Conservation (phyloP, 805 yeast species). For the Yarrowia sp. region DNA sequence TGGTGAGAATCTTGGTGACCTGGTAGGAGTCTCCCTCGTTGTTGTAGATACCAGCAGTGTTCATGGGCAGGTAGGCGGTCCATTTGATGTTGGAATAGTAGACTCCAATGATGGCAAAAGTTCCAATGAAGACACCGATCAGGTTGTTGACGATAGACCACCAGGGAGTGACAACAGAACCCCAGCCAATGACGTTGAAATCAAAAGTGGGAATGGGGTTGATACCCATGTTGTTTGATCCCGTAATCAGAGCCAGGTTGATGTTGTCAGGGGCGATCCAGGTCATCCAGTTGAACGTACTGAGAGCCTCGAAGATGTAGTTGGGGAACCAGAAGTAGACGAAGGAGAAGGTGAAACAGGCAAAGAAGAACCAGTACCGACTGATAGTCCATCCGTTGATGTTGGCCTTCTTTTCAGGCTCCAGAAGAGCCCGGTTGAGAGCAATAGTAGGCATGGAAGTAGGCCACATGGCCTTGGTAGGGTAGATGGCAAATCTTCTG, state of each 20-base stretch:
- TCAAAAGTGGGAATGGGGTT: conserved; percentile 55
- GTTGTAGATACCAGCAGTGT: conserved; percentile 59
- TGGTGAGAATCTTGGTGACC: conserved; percentile 55
- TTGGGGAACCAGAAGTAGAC: conserved; percentile 73
- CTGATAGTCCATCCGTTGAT: conserved; percentile 68
- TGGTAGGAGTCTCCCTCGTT: conserved; percentile 59
- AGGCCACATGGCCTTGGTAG: conserved; percentile 56
- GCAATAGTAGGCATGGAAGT: conserved; percentile 63
- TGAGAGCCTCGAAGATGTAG: conserved; percentile 65
- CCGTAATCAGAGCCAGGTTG: conserved; percentile 66
- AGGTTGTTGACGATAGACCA: conserved; percentile 38
- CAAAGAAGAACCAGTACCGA: conserved; percentile 59
- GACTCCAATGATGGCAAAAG: conserved; percentile 55
- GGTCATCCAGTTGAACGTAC: conserved; percentile 67
- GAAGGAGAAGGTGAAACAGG: conserved; percentile 54
- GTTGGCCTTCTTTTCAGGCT: conserved; percentile 53
- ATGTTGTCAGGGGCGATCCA: conserved; percentile 65
- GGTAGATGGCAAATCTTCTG: conserved; percentile 58
- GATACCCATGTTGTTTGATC: conserved; percentile 55
- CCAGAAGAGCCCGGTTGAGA: conserved; percentile 46
- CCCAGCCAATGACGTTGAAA: conserved; percentile 49
- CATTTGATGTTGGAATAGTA: conserved; percentile 64
- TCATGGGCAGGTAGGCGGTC: conserved; percentile 65
- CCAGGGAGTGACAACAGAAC: conserved; percentile 40
- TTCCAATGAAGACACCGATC: conserved; percentile 40